Base-by-base conservation (phyloP, 2,329 filamentous ascomycete genomes). In the Harringtonia lauricola region DNA sequence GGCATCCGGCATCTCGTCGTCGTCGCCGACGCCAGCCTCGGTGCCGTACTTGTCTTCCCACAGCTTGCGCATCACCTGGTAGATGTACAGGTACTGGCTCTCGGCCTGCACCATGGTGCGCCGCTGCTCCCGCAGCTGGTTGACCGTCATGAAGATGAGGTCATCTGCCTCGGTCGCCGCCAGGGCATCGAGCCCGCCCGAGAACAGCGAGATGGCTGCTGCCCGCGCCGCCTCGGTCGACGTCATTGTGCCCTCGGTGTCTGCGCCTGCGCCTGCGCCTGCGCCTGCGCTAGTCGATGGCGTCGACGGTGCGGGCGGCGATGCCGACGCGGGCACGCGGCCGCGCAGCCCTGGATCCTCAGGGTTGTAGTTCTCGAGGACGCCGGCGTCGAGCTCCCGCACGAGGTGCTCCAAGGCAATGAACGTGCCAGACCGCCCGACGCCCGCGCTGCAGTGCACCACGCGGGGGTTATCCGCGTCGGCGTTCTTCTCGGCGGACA, bases 31-130 rank as follows among this genome's bases (percentile, higher is more conserved):
- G n/a, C 3, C 21, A 9, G 24, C 41, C 30, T 39, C 49, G 19
- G 54, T 45, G 12, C 68, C 67, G 55, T 83, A 79, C 55, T 72
- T 79, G 29, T 85, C 79, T 48, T 78, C 65, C 80, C 84, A 89
- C 43, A 79, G 67, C 58, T 87, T 83, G 41, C 79, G 75, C 55
- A 95, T 62, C 2, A 94, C 86, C 55, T 88, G 79, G 64, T 98
- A 96, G 45, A 98, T 76, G 59, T 96, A 95, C 31, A 76, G 64
- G 55, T 85, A 92, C 60, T 98, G 92, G 39, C 73, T 60, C 54
- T 90, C 84, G 37, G 85, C 82, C 64, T 96, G 92, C 6, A 98
- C 92, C 92, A 98, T 98, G 64, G 82, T 86, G 67, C 86, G 85
- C 17, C 92, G 76, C 67, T 98, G 92, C 60, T 90, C 78, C 36